These are phyloP conservation scores for Gnomoniopsis sp. DNA, from an alignment of 2,329 filamentous ascomycete species.

Conservation along the genomic window DNA sequence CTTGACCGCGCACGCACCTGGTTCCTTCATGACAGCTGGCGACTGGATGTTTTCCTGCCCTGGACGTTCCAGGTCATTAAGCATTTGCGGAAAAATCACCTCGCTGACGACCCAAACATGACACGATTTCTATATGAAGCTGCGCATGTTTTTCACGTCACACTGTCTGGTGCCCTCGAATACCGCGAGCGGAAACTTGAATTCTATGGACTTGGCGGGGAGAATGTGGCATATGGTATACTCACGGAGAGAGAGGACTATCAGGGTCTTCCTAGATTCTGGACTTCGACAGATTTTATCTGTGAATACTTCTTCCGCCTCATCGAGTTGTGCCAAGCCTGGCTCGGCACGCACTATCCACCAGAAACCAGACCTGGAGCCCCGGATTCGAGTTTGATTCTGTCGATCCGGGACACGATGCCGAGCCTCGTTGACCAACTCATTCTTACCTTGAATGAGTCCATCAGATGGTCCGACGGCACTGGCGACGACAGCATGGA, in stretches of 20 bases:
- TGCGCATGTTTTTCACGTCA: constrained; percentile 60
- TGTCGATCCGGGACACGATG: constrained; percentile 44
- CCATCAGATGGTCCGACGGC: constrained; percentile 46
- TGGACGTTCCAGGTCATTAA: constrained; percentile 78
- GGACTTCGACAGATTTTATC: constrained; percentile 71
- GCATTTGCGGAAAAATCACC: constrained; percentile 61
- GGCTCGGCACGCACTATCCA: constrained; percentile 46
- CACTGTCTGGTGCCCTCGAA: constrained; percentile 63
- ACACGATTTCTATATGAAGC: constrained; percentile 66
- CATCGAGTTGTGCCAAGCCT: constrained; percentile 54
- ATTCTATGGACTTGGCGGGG: constrained; percentile 69
- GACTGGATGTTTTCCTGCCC: constrained; percentile 70
- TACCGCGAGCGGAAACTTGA: constrained; percentile 70
- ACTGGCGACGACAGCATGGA: constrained; percentile 43
- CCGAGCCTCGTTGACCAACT: constrained; percentile 53
- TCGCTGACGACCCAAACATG: constrained; percentile 51
- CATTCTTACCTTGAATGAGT: constrained; percentile 51
- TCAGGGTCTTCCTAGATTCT: constrained; percentile 71
- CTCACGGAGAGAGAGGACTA: constrained; percentile 54
- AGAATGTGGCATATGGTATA: constrained; percentile 64
- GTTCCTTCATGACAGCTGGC: constrained; percentile 74
- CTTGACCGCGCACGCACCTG: constrained; percentile 79
- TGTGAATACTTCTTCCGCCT: constrained; percentile 61
- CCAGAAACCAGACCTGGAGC: constrained; percentile 18
- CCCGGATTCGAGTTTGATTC: constrained; percentile 38